Evolutionary conservation across 306 rosid genomes (phyloP).

Genomic region (Prunus salicina): DNA sequence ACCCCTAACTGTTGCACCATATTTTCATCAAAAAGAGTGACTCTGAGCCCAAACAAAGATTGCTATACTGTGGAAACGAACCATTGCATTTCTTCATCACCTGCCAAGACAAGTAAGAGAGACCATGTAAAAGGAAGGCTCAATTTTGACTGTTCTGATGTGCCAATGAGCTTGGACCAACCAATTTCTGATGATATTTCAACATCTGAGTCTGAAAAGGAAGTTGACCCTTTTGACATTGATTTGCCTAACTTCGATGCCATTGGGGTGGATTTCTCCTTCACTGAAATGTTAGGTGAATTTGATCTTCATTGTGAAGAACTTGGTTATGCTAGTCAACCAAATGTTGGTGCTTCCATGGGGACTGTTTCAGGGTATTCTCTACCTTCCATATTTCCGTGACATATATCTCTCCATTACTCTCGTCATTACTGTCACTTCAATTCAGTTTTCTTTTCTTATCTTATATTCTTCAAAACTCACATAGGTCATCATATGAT

Average conservation of each 20-base stretch:
- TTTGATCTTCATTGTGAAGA: slow-evolving; percentile 56
- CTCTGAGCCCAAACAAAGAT: slow-evolving; percentile 71
- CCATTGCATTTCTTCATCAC: slow-evolving; percentile 62
- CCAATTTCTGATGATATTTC: slow-evolving; percentile 35
- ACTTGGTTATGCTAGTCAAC: slow-evolving; percentile 44
- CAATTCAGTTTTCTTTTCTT: slow-evolving; percentile 9
- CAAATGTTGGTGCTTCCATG: slow-evolving; percentile 30
- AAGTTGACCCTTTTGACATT: slow-evolving; percentile 43
- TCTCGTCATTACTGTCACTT: not conserved
- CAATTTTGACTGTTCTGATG: slow-evolving; percentile 59
- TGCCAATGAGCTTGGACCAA: slow-evolving; percentile 28
- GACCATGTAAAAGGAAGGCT: slow-evolving; percentile 73
- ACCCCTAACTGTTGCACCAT: slow-evolving; percentile 58
- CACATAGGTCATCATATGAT: slow-evolving; percentile 46
- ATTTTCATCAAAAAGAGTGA: slow-evolving; percentile 75
- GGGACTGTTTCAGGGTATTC: slow-evolving; percentile 60
- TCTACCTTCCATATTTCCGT: slow-evolving; percentile 22
- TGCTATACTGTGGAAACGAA: slow-evolving; percentile 54
- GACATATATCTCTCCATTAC: not conserved
- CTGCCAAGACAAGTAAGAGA: slow-evolving; percentile 50
- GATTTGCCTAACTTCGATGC: slow-evolving; percentile 58
- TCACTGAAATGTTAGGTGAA: slow-evolving; percentile 61
- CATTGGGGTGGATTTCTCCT: slow-evolving; percentile 60
- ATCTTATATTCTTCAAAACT: slow-evolving; percentile 10
- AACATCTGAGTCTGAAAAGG: slow-evolving; percentile 52